Percentiles rank a stretch among this genome's conserved stretches.
phyloP scores from a whole-genome alignment of 805 yeast species.

The Naumovozyma baii region DNA sequence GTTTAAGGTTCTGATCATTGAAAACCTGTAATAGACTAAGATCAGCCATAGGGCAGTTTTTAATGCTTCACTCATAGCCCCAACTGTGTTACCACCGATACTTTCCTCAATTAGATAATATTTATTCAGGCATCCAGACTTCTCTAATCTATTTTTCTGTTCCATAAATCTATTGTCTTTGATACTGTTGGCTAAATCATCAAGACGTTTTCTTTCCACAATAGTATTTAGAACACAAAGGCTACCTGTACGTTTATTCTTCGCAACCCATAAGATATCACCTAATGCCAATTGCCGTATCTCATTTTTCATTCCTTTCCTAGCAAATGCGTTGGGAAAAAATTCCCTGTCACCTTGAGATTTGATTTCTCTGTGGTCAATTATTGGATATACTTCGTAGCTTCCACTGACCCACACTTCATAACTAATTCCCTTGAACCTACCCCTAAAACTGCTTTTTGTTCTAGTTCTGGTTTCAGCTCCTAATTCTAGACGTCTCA shows the following conservation, averaged over 20 bases:
- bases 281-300: conserved; percentile 64
- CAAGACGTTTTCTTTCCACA: conserved; percentile 83
- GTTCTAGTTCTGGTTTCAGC: neutral
- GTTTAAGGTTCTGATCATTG: conserved; percentile 55
- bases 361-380: conserved; percentile 79
- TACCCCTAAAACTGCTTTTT: conserved; percentile 10
- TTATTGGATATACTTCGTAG: conserved; percentile 49
- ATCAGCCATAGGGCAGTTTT: conserved; percentile 69
- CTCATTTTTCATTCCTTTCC: conserved; percentile 41
- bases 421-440: conserved; percentile 21
- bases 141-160: conserved; percentile 67
- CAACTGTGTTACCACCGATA: conserved; percentile 32
- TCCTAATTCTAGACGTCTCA: neutral
- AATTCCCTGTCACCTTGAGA: conserved; percentile 60
- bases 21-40: conserved; percentile 55
- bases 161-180: conserved; percentile 83
- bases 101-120: conserved; percentile 77
- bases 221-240: conserved; percentile 70
- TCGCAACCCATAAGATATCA: conserved; percentile 85
- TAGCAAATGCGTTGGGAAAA: conserved; percentile 46
- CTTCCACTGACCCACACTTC: conserved; percentile 51
- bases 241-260: conserved; percentile 43
- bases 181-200: conserved; percentile 75
- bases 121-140: conserved; percentile 57
- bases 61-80: conserved; percentile 50